A percentile compares a stretch with the other conserved stretches of the same genome.
Conservation (phyloP, 2,329 filamentous ascomycete species). For the Beauveria sp. region DNA sequence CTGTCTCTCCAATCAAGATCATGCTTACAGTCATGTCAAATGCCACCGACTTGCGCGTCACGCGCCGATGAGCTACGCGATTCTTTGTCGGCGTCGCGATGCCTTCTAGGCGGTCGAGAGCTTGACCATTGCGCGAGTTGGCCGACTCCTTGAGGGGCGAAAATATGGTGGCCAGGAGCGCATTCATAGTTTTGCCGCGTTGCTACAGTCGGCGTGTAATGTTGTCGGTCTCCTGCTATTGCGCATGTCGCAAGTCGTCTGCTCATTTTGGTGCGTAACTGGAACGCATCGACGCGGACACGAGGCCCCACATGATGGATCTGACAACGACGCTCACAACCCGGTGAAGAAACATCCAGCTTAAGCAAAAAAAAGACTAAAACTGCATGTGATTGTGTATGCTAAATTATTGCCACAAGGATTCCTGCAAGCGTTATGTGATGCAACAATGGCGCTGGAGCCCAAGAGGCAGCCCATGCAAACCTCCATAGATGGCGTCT, state of each 20-base stretch:
- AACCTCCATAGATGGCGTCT: too few relatives aligned
- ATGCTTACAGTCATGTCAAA: constrained; percentile 10
- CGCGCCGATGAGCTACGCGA: background rate
- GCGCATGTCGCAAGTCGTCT: background rate
- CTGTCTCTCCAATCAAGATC: background rate
- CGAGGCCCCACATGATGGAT: background rate
- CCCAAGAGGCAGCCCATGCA: background rate
- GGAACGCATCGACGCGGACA: constrained; percentile 4
- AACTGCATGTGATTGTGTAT: background rate
- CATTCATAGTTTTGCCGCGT: constrained; percentile 1
- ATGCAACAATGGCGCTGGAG: background rate
- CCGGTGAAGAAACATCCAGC: background rate
- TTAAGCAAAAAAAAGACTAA: background rate
- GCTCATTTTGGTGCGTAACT: background rate
- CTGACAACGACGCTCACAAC: background rate
- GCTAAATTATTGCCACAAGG: background rate
- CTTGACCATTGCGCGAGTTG: background rate
- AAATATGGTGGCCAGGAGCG: constrained; percentile 4
- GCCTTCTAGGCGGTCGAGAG: background rate
- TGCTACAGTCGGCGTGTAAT: background rate
- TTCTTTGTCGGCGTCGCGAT: background rate
- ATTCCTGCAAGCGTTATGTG: background rate
- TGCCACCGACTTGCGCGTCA: constrained; percentile 4
- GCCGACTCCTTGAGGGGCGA: constrained; percentile 7
- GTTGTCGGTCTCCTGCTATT: background rate